Evolutionary conservation across 495 filamentous ascomycete species (phyloP).

Genomic region (Cercophora newfieldiana): DNA sequence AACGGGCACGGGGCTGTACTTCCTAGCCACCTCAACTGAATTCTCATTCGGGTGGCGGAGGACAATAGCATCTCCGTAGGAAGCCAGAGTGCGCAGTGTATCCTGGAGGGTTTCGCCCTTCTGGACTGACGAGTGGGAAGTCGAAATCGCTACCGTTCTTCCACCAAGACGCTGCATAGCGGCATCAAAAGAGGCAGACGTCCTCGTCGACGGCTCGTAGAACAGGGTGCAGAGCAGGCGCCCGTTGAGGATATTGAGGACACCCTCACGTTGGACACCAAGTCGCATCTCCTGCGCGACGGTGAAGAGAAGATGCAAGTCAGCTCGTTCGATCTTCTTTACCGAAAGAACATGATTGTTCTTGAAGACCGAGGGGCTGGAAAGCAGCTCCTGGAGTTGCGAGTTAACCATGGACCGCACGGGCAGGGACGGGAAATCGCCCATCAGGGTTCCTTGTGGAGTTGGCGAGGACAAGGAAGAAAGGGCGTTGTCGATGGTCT

Average conservation of each 20-base stretch:
- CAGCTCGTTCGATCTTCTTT: constrained; percentile 78
- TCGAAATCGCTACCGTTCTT: constrained; percentile 72
- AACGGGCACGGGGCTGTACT: constrained; percentile 84
- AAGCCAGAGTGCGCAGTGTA: constrained; percentile 87
- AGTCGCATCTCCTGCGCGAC: constrained; percentile 96
- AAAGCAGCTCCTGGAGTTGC: constrained; percentile 65
- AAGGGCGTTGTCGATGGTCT: constrained; percentile 25
- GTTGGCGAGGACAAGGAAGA: constrained; percentile 19
- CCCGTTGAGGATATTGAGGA: constrained; percentile 82
- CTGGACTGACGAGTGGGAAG: constrained; percentile 76
- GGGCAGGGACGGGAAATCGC: constrained; percentile 57
- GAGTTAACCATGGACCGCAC: constrained; percentile 37
- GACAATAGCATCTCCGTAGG: constrained; percentile 91
- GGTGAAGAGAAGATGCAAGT: constrained; percentile 90
- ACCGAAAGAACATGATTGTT: constrained; percentile 85
- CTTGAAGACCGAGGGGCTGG: constrained; percentile 76
- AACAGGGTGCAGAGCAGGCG: constrained; percentile 87
- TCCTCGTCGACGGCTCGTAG: constrained; percentile 95
- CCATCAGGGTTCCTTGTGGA: constrained; percentile 26
- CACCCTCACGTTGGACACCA: constrained; percentile 85
- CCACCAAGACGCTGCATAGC: constrained; percentile 98
- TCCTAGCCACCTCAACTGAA: constrained; percentile 75
- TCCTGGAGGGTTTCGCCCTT: constrained; percentile 95
- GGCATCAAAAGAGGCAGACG: constrained; percentile 93
- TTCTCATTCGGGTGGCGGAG: constrained; percentile 84